Conservation (phyloP, 495 filamentous ascomycete species). For the Aspergillus nanangensis region DNA sequence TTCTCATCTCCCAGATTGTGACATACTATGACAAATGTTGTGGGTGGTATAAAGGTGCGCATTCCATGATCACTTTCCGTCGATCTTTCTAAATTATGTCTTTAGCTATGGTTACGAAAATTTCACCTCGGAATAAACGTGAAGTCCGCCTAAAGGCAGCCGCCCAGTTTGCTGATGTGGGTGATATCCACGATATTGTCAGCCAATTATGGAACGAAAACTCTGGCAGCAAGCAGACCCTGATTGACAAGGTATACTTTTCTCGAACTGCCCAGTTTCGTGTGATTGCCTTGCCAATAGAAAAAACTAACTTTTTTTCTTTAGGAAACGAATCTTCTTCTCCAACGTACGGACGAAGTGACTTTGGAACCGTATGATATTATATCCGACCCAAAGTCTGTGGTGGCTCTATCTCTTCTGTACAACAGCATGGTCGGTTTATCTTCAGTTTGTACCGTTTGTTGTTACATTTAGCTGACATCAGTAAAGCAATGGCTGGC, state of each 20-base stretch:
- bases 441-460: neutral
- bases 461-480: conserved; percentile 10
- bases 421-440: conserved; percentile 85
- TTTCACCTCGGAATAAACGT: conserved; percentile 31
- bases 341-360: conserved; percentile 57
- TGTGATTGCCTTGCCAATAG: no score
- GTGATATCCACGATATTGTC: conserved; percentile 62
- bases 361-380: conserved; percentile 72
- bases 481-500: conserved; percentile 75
- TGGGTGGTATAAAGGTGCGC: conserved; percentile 75
- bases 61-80: neutral
- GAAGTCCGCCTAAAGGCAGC: conserved; percentile 62
- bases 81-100: conserved; percentile 1
- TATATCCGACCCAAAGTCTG: conserved; percentile 82
- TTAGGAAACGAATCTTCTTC: conserved; percentile 63
- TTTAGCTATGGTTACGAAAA: conserved; percentile 39
- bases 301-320: no score
- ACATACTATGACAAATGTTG: conserved; percentile 89
- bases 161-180: conserved; percentile 63
- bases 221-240: conserved; percentile 26
- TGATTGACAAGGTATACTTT: conserved; percentile 36
- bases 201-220: conserved; percentile 54
- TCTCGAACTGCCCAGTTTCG: no score
- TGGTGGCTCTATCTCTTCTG: conserved; percentile 77
- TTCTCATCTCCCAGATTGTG: conserved; percentile 85